Conservation (phyloP, 208 protist species). For the Kentomonas sorsogonicus region DNA sequence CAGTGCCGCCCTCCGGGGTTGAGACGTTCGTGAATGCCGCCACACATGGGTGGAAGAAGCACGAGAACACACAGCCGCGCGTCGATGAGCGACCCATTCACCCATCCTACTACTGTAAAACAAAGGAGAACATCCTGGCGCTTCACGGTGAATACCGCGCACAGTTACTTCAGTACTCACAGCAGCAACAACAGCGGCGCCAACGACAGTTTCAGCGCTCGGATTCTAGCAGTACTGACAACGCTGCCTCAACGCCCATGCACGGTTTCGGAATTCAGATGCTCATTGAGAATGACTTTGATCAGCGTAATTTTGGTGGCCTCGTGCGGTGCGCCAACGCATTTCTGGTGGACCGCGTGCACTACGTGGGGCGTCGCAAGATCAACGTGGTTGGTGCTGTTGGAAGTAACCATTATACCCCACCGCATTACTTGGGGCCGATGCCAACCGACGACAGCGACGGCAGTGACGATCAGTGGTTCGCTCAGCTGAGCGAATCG, state of each 20-base stretch:
- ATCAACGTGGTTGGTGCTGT: constrained; percentile 78
- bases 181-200: background rate
- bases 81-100: constrained; percentile 76
- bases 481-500: constrained; percentile 8
- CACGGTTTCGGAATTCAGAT: constrained; percentile 67
- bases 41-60: background rate
- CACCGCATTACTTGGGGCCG: constrained; percentile 50
- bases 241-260: background rate
- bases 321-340: constrained; percentile 84
- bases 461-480: constrained; percentile 9
- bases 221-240: too few relatives aligned
- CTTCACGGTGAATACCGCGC: constrained; percentile 27
- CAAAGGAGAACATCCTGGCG: constrained; percentile 5
- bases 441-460: background rate
- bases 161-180: constrained; percentile 32
- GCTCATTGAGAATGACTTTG: constrained; percentile 80
- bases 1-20: constrained; percentile 9
- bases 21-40: too few relatives aligned
- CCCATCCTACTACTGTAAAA: constrained; percentile 46
- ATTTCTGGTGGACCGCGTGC: constrained; percentile 78
- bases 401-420: constrained; percentile 81
- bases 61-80: constrained; percentile 28
- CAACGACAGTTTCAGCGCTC: too few relatives aligned
- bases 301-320: constrained; percentile 84
- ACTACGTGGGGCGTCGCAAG: constrained; percentile 74